These are phyloP conservation scores for Rubroboletus satanas DNA, from an alignment of 768 basidiomycete species.

Conservation along the genomic window DNA sequence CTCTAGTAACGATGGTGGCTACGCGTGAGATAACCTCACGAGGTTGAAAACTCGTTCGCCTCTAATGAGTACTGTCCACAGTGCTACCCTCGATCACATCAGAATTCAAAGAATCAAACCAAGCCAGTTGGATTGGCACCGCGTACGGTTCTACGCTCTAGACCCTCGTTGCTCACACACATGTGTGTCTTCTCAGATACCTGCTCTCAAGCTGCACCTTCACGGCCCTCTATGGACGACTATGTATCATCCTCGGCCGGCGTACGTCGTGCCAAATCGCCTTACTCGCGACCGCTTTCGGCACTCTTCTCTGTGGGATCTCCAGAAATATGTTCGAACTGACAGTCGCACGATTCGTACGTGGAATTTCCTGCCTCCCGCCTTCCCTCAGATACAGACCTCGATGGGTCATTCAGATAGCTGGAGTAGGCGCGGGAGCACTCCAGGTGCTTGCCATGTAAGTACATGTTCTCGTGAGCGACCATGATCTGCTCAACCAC, in stretches of 20 bases:
- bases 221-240: slow-evolving; percentile 17
- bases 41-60: not conserved
- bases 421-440: slow-evolving; percentile 11
- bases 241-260: slow-evolving; percentile 16
- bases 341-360: slow-evolving; percentile 15
- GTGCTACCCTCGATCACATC: slow-evolving; percentile 19
- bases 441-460: slow-evolving; percentile 12
- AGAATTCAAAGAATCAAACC: slow-evolving; percentile 23
- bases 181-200: slow-evolving; percentile 1
- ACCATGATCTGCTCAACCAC: not conserved
- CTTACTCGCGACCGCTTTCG: slow-evolving; percentile 2
- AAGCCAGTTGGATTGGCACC: slow-evolving; percentile 27
- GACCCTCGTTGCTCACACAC: no score
- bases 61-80: slow-evolving; percentile 1
- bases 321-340: slow-evolving; percentile 11
- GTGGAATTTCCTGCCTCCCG: not conserved
- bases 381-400: not conserved
- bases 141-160: slow-evolving; percentile 4
- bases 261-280: slow-evolving; percentile 13
- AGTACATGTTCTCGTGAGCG: not conserved
- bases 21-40: slow-evolving; percentile 7
- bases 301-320: slow-evolving; percentile 12
- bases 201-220: slow-evolving; percentile 17
- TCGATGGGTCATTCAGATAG: slow-evolving; percentile 2
- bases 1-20: slow-evolving; percentile 23